phyloP scores from a whole-genome alignment of 108 stramenopile genomes.

The Conticribra guillardii region DNA sequence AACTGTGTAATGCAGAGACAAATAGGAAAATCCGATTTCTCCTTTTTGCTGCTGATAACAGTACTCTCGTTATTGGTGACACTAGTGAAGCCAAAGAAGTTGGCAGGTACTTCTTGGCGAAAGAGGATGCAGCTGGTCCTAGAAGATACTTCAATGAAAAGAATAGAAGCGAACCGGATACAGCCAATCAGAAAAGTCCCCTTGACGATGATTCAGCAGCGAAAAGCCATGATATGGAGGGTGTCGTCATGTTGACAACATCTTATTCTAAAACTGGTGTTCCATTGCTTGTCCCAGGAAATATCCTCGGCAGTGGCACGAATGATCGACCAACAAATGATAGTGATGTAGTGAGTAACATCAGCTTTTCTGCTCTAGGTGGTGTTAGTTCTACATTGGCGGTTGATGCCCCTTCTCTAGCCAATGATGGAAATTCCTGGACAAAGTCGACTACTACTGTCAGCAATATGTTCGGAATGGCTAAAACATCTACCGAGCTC shows the following conservation, averaged over 20 bases:
- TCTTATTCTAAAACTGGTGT: conserved; percentile 28
- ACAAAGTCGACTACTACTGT: too few relatives aligned
- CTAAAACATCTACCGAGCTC: not conserved
- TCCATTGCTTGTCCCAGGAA: conserved; percentile 38
- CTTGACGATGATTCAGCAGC: conserved; percentile 7
- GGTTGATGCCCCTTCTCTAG: too few relatives aligned
- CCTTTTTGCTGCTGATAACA: conserved; percentile 13
- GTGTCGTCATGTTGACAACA: conserved; percentile 6
- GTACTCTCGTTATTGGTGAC: conserved; percentile 1
- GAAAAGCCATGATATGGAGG: not conserved
- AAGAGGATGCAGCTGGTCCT: conserved; percentile 1
- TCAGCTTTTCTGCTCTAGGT: not conserved
- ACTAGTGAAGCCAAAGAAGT: not conserved
- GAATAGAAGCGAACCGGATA: not conserved
- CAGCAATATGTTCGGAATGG: too few relatives aligned
- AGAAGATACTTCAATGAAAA: too few relatives aligned
- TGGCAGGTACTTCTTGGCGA: conserved; percentile 21
- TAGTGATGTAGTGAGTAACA: not conserved
- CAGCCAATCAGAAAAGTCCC: not conserved
- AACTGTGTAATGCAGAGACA: conserved; percentile 18
- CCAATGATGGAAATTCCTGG: too few relatives aligned
- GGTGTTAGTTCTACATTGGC: too few relatives aligned
- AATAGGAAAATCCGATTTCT: conserved; percentile 23
- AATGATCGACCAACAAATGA: not conserved
- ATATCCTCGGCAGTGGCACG: conserved; percentile 10